Evolutionary conservation across 805 yeast genomes (phyloP).

Genomic region (Kodamaea kaohsiungensis): DNA sequence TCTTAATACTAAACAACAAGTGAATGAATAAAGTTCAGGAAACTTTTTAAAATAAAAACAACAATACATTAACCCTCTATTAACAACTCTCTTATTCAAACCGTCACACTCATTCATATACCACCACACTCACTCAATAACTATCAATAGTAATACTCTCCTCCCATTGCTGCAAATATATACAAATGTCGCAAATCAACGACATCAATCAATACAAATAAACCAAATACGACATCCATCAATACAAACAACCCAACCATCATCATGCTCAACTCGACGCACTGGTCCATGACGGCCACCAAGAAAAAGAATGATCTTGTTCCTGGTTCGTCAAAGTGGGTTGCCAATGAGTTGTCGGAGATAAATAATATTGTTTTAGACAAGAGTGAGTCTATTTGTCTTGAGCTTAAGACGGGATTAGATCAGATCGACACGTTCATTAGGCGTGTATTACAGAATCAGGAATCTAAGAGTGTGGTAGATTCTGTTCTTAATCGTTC

Average conservation of each 20-base stretch:
- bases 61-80: too few relatives aligned
- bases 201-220: not conserved
- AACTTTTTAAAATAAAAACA: too few relatives aligned
- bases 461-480: slow-evolving; percentile 1
- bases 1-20: too few relatives aligned
- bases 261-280: slow-evolving; percentile 8
- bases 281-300: slow-evolving; percentile 10
- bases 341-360: slow-evolving; percentile 43
- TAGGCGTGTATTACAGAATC: slow-evolving; percentile 29
- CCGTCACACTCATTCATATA: too few relatives aligned
- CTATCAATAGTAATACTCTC: not conserved
- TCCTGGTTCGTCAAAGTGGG: slow-evolving; percentile 57
- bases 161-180: not conserved
- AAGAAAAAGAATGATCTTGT: slow-evolving; percentile 24
- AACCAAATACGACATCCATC: not conserved
- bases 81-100: too few relatives aligned
- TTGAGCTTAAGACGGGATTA: slow-evolving; percentile 38
- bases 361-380: slow-evolving; percentile 38
- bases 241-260: not conserved
- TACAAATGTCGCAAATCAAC: not conserved
- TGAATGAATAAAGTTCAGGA: too few relatives aligned
- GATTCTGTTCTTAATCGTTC: not conserved
- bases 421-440: slow-evolving; percentile 45
- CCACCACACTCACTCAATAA: not conserved
- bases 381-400: slow-evolving; percentile 41